phyloP scores from a whole-genome alignment of 169 alveolate genomes.

The Pseudocohnilembus persalinus region DNA sequence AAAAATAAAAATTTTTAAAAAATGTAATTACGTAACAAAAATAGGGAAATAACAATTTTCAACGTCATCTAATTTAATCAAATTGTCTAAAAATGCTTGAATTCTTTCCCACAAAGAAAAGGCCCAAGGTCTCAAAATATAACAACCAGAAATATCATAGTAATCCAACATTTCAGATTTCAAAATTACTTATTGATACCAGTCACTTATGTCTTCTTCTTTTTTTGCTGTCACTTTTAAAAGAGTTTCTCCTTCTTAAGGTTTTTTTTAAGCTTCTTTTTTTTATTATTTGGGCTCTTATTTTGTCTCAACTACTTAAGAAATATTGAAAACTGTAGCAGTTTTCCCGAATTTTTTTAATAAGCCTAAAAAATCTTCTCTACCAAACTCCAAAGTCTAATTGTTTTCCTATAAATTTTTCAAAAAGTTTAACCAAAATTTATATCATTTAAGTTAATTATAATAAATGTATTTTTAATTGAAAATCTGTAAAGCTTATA shows the following conservation, averaged over 20 bases:
- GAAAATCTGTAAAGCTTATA: too few species aligned
- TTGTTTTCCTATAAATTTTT: conserved; percentile 31
- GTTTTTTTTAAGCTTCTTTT: conserved; percentile 43
- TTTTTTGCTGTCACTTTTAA: conserved; percentile 83
- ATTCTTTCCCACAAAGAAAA: conserved; percentile 98
- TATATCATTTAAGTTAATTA: too few species aligned
- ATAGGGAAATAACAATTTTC: conserved; percentile 95
- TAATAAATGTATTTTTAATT: too few species aligned
- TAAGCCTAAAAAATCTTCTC: conserved; percentile 55
- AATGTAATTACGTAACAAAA: conserved; percentile 95
- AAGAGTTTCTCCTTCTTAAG: conserved; percentile 48
- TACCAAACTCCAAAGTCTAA: conserved; percentile 62
- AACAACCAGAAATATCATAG: conserved; percentile 99
- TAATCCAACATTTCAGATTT: conserved; percentile 98
- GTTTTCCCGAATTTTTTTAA: conserved; percentile 54
- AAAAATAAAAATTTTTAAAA: too few species aligned
- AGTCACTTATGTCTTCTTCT: conserved; percentile 79
- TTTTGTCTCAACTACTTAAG: conserved; percentile 49
- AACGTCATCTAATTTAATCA: conserved; percentile 71
- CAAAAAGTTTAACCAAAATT: background rate
- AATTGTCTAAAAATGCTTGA: conserved; percentile 72
- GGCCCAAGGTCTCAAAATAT: conserved; percentile 97
- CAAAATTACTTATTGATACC: conserved; percentile 92
- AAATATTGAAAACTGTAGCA: conserved; percentile 21
- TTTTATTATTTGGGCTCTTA: conserved; percentile 55